These are phyloP conservation scores for Phialophora macrospora DNA, from an alignment of 2,329 filamentous ascomycete genomes.

Conservation along the genomic window DNA sequence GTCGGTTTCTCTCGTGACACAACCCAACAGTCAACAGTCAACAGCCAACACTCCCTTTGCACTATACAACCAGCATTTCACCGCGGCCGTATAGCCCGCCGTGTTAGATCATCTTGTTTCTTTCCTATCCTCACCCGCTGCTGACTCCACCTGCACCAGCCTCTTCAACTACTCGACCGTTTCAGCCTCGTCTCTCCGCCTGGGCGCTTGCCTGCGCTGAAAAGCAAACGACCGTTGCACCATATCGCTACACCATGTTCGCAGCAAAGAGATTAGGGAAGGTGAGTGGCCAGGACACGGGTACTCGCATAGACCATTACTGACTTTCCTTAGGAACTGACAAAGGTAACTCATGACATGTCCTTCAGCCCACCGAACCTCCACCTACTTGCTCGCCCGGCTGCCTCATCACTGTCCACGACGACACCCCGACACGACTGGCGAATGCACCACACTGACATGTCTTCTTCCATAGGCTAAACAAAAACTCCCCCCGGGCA, in stretches of 20 bases:
- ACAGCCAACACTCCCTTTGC: not conserved
- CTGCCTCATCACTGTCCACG: not conserved
- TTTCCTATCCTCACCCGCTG: not conserved
- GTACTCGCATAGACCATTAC: not conserved
- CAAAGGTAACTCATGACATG: slow-evolving; percentile 52
- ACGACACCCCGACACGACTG: not conserved
- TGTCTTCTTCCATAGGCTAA: slow-evolving; percentile 55
- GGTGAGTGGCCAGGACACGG: slow-evolving; percentile 43
- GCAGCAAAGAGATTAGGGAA: slow-evolving; percentile 55
- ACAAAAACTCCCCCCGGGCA: slow-evolving; percentile 66
- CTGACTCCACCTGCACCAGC: not conserved
- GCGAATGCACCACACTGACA: not conserved
- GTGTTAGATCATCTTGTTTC: not conserved
- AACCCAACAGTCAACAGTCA: not conserved
- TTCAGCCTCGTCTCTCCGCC: slow-evolving; percentile 14
- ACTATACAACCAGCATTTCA: not conserved
- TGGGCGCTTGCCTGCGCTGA: slow-evolving; percentile 4
- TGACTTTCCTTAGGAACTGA: slow-evolving; percentile 54
- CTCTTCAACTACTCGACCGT: not conserved
- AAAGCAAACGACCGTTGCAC: not conserved
- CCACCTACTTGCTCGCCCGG: not conserved
- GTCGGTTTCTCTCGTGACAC: not conserved
- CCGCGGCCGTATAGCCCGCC: not conserved
- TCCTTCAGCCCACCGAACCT: not conserved
- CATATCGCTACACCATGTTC: slow-evolving; percentile 50